Evolutionary conservation across 2,329 filamentous ascomycete species (phyloP), one percentile per base, ranked within the genome.

Genomic region (Ophiostoma montium): DNA sequence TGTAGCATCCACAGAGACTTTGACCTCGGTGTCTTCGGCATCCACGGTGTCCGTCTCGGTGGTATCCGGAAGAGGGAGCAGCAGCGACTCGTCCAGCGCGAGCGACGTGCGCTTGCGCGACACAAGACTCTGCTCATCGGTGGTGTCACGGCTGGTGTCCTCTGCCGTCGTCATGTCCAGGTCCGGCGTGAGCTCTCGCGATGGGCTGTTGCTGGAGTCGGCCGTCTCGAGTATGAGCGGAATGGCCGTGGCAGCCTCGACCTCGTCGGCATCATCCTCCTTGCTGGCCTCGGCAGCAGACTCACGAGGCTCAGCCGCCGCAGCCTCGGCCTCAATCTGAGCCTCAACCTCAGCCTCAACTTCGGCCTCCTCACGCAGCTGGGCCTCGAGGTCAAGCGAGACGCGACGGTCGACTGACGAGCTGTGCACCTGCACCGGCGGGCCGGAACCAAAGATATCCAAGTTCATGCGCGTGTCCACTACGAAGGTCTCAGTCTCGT

Each of bases 401-500:
- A 31, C 38, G 35, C 39, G 47, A 6, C 33, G 44, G 12, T 45
- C 27, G 9, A 16, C 15, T 5, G 31, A 35, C 18, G 50, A 27
- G 9, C 44, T 35, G 16, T 42, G 46, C 11, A 41, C 35, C 30
- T 36, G 55, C 50, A 48, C 41, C 2, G 51, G 45, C 21, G 52
- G 51, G 1, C 45, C 48, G 1, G 50, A 52, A 3, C 60, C 60
- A 42, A 65, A 65, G 2, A 65, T 65, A 50, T 65, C 61, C 1
- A 62, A 55, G 31, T 62, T 63, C 5, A 53, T 56, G 23, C 61
- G 60, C 13, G 61, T 59, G 38, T 65, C 63, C 15, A 65, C 57
- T 23, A 61, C 51, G 2, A 55, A 50, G 1, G 54, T 41, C 5
- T 44, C 48, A 1, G 54, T 41, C 5, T 44, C 48, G 11, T 53